Conservation (phyloP, 129 eudicot species). For the Daucus carota region DNA sequence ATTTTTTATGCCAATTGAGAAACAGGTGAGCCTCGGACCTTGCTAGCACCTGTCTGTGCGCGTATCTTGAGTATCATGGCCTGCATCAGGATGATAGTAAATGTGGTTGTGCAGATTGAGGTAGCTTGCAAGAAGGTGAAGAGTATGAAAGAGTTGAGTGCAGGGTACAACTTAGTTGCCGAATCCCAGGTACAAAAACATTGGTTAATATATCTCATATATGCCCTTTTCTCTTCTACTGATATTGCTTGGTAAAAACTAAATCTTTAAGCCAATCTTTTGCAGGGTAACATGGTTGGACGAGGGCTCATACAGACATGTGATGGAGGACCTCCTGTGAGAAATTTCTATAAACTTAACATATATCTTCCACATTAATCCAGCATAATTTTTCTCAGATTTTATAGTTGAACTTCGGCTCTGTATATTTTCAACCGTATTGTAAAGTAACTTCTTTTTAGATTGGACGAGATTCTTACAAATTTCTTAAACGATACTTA, state of each 20-base stretch:
- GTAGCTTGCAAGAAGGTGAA: constrained; percentile 9
- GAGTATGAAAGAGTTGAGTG: constrained; percentile 6
- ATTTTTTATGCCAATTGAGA: constrained; percentile 4
- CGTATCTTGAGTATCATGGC: background rate
- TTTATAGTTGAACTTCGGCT: too few relatives aligned
- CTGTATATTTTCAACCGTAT: too few relatives aligned
- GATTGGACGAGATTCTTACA: too few relatives aligned
- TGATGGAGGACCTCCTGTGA: constrained; percentile 91
- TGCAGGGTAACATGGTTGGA: constrained; percentile 81
- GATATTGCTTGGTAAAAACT: background rate
- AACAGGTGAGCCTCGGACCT: background rate
- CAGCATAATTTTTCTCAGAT: background rate
- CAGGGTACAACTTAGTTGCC: constrained; percentile 12
- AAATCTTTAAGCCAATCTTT: background rate
- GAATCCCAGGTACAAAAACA: constrained; percentile 6
- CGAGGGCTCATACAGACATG: constrained; percentile 81
- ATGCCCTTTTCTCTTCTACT: background rate
- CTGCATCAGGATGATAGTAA: background rate
- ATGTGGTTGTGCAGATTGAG: constrained; percentile 1
- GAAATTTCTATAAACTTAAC: constrained; percentile 11
- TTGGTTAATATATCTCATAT: background rate
- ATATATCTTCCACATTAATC: background rate
- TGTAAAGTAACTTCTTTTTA: background rate
- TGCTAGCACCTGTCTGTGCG: background rate
- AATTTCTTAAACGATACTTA: too few relatives aligned